Conservation (phyloP, 2,329 filamentous ascomycete genomes). For the Microascus cirrosus region DNA sequence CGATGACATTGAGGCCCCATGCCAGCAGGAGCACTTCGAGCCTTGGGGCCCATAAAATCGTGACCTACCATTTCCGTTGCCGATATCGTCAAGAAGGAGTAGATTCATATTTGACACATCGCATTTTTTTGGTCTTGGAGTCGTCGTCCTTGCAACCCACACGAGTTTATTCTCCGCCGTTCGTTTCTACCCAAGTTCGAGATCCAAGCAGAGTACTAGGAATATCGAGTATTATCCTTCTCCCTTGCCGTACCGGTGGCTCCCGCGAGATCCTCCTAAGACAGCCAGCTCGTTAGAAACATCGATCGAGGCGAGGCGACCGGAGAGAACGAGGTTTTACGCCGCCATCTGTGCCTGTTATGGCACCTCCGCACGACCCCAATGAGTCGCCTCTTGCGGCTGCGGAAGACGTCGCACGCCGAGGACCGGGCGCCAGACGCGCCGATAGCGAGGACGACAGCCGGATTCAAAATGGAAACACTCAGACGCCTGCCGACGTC, state of each 20-base stretch:
- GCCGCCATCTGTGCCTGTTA: background rate
- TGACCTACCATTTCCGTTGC: background rate
- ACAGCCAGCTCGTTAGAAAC: background rate
- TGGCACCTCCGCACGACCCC: background rate
- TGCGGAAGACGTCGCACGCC: constrained; percentile 3
- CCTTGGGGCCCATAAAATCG: background rate
- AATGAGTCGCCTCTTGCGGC: background rate
- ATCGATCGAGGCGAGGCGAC: background rate
- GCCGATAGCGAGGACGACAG: too few species aligned
- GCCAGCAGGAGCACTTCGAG: background rate
- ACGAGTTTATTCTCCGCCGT: too few species aligned
- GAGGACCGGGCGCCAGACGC: background rate
- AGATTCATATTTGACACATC: background rate
- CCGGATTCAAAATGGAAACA: too few species aligned
- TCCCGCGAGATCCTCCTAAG: too few species aligned
- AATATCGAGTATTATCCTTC: too few species aligned
- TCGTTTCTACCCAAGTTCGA: too few species aligned
- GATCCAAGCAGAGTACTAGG: too few species aligned
- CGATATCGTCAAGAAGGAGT: background rate
- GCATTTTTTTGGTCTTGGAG: background rate
- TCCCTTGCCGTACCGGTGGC: too few species aligned
- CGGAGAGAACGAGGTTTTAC: background rate
- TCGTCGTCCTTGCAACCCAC: too few species aligned
- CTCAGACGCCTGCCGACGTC: background rate
- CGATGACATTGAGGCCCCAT: background rate